A percentile compares a stretch with the other conserved stretches of the same genome.
These are phyloP conservation scores for Euphrasia confusa DNA, from an alignment of 257 asterid species.

Conservation along the genomic window DNA sequence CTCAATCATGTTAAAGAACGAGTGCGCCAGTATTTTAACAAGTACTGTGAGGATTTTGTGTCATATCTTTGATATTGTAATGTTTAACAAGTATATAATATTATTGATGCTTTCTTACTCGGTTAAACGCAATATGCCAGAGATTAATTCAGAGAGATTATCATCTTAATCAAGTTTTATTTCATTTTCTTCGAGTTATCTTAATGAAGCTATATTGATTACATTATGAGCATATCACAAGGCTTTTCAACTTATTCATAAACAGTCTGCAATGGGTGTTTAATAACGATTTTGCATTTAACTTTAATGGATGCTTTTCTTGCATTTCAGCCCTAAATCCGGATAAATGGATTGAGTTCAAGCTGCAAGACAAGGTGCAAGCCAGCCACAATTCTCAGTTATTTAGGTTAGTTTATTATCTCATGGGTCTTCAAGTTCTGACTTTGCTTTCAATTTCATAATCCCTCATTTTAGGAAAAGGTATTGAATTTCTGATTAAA, in stretches of 20 bases:
- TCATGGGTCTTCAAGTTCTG: slow-evolving; percentile 16
- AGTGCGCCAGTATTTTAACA: not conserved
- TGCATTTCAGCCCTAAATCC: slow-evolving; percentile 72
- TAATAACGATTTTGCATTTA: slow-evolving; percentile 7
- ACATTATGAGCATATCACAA: not conserved
- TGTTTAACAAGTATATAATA: not conserved
- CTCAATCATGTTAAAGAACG: not conserved
- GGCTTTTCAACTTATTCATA: slow-evolving; percentile 9
- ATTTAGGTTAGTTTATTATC: slow-evolving; percentile 56
- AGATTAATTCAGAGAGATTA: slow-evolving; percentile 10
- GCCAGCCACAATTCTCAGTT: slow-evolving; percentile 90
- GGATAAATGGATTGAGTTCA: slow-evolving; percentile 81
- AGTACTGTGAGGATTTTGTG: not conserved
- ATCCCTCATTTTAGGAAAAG: slow-evolving; percentile 1
- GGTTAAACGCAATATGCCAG: not conserved
- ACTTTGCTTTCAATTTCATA: slow-evolving; percentile 12
- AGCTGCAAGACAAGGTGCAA: slow-evolving; percentile 84
- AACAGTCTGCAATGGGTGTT: slow-evolving; percentile 8
- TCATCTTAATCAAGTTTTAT: slow-evolving; percentile 18
- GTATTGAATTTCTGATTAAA: slow-evolving; percentile 1
- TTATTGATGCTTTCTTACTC: slow-evolving; percentile 16
- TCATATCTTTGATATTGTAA: not conserved
- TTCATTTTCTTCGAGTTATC: slow-evolving; percentile 16
- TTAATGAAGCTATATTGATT: slow-evolving; percentile 2
- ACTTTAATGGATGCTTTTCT: slow-evolving; percentile 22